These are phyloP conservation scores for Inonotus hispidus DNA, from an alignment of 1,284 basidiomycete species.

Conservation along the genomic window DNA sequence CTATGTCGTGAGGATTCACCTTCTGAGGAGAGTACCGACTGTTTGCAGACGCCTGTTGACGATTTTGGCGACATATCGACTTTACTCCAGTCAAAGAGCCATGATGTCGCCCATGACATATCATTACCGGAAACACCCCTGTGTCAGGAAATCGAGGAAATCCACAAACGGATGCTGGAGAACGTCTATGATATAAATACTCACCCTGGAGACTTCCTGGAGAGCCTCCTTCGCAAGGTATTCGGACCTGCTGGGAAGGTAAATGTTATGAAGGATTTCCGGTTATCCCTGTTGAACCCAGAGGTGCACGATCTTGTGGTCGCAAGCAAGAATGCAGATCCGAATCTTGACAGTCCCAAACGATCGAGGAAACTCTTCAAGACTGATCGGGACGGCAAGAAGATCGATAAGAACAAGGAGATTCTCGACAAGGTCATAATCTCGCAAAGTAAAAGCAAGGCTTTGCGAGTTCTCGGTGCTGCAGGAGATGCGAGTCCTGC, in stretches of 20 bases:
- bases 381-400: slow-evolving; percentile 1
- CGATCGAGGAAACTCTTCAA: slow-evolving; percentile 11
- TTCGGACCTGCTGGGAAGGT: slow-evolving; percentile 41
- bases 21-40: slow-evolving; percentile 14
- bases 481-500: not conserved
- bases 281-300: slow-evolving; percentile 10
- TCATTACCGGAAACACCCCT: slow-evolving; percentile 2
- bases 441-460: slow-evolving; percentile 15
- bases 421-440: slow-evolving; percentile 8
- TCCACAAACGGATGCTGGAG: slow-evolving; percentile 50
- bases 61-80: not conserved
- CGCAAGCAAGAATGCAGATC: not conserved
- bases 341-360: not conserved
- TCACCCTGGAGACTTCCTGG: slow-evolving; percentile 41
- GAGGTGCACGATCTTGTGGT: slow-evolving; percentile 9
- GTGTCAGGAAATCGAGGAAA: slow-evolving; percentile 41
- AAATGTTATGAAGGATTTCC: slow-evolving; percentile 21
- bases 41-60: slow-evolving; percentile 7
- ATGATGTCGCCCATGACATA: not conserved
- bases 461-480: slow-evolving; percentile 15
- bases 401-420: slow-evolving; percentile 11
- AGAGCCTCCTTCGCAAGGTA: slow-evolving; percentile 36
- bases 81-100: not conserved
- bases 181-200: slow-evolving; percentile 43
- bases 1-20: slow-evolving; percentile 15